Conservation (phyloP, 352 stramenopile species). For the Phytophthora podocarpi region DNA sequence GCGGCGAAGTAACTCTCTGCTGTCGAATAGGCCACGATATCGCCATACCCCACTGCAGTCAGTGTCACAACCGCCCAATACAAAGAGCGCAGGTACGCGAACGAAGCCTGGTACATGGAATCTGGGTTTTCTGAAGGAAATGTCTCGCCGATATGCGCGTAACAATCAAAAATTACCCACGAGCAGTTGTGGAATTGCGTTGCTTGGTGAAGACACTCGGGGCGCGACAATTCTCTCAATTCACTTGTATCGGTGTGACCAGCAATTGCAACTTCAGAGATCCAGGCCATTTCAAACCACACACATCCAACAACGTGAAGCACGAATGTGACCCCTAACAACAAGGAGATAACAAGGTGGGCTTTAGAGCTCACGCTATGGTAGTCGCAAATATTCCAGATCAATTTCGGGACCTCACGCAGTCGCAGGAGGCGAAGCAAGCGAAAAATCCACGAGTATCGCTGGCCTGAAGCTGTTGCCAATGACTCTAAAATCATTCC, state of each 20-base stretch:
- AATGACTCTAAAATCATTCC: slow-evolving; percentile 53
- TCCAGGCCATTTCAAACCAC: slow-evolving; percentile 73
- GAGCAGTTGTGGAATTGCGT: slow-evolving; percentile 68
- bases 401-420: slow-evolving; percentile 41
- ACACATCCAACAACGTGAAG: slow-evolving; percentile 69
- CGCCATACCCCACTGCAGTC: slow-evolving; percentile 74
- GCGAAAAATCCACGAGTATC: slow-evolving; percentile 49
- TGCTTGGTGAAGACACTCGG: slow-evolving; percentile 56
- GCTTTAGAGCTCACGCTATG: slow-evolving; percentile 68
- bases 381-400: slow-evolving; percentile 62
- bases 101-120: slow-evolving; percentile 52
- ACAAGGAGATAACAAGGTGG: slow-evolving; percentile 48
- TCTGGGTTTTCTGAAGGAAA: slow-evolving; percentile 51
- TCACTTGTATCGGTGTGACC: background rate
- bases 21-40: slow-evolving; percentile 78
- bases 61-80: slow-evolving; percentile 82
- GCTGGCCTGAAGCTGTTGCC: slow-evolving; percentile 6
- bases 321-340: slow-evolving; percentile 56
- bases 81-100: slow-evolving; percentile 72
- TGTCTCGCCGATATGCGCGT: slow-evolving; percentile 51
- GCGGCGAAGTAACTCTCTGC: slow-evolving; percentile 73
- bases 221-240: background rate
- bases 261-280: slow-evolving; percentile 2
- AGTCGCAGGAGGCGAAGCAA: slow-evolving; percentile 57
- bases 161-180: slow-evolving; percentile 76